Evolutionary conservation across 495 filamentous ascomycete species (phyloP), one percentile per base, ranked within the genome.

Genomic region (Hyaloscypha finlandica): DNA sequence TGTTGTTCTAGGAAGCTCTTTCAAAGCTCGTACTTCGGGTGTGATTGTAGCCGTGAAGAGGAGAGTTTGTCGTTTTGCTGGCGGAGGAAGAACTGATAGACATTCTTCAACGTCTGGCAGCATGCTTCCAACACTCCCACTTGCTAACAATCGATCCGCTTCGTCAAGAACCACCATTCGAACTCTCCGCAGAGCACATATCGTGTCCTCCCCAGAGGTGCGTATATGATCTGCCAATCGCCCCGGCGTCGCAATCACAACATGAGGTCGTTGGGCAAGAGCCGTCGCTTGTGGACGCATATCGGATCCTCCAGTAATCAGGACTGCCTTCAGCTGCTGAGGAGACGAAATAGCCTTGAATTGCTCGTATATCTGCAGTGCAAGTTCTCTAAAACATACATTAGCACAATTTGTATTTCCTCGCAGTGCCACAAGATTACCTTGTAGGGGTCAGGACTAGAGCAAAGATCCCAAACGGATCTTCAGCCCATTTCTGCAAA

Each of bases 21-120:
- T 92, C 51, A 98, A 77, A 5, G 90, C 89, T 45, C 89, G 87
- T 9, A 99, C 92, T 78, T 98, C 94, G n/a, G 90, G 86, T 0
- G 96, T 98, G 30, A 98, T 83, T 4, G 95, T 99, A 14, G 95
- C 95, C 2, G 95, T 99, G 81, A 98, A 99, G n/a, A 98, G 87
- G 51, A 94, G 86, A 11, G 93, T 96, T 70, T 97, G 96, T 16
- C 95, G 86, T 71, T 92, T 81, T 2, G 80, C 74, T 0, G 79
- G 75, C 0, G 92, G 86, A 1, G 95, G 94, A 1, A 98, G 85
- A 2, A 88, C 86, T 5, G 83, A 85, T 4, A 99, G 82, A 74
- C 94, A 97, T 55, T 90, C 92, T 72, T 93, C 93, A 2, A 99
- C 85, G 75, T 97, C 95, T 29, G 91, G 88, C n/a, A 97, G 82